These are phyloP conservation scores for Venturia pyrina DNA, from an alignment of 2,329 filamentous ascomycete species.

Conservation along the genomic window DNA sequence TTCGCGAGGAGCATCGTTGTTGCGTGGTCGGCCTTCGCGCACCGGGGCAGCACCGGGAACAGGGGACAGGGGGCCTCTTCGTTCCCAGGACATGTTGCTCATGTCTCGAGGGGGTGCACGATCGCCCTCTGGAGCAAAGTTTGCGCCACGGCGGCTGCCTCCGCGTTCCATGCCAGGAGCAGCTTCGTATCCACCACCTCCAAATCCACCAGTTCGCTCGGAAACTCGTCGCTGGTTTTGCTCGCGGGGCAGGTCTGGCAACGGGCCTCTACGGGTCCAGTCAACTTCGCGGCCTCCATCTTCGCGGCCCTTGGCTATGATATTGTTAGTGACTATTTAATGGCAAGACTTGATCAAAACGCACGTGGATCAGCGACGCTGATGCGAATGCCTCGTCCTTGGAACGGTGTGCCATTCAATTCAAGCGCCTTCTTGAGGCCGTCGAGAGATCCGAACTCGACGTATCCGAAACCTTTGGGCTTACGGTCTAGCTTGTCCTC, in stretches of 20 bases:
- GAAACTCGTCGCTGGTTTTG: constrained; percentile 44
- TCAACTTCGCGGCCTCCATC: constrained; percentile 76
- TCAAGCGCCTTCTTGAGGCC: constrained; percentile 85
- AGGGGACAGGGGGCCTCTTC: constrained; percentile 82
- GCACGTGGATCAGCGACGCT: constrained; percentile 96
- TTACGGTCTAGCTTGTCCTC: constrained; percentile 90
- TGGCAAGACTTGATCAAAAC: constrained; percentile 28
- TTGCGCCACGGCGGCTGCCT: constrained; percentile 53
- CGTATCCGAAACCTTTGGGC: constrained; percentile 97
- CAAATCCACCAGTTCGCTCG: constrained; percentile 37
- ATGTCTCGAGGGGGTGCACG: constrained; percentile 51
- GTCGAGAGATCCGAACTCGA: constrained; percentile 81
- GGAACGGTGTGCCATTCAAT: constrained; percentile 71
- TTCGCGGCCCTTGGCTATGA: constrained; percentile 73
- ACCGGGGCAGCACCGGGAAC: constrained; percentile 34
- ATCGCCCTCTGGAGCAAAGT: constrained; percentile 58
- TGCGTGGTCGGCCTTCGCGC: constrained; percentile 49
- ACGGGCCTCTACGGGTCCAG: constrained; percentile 88
- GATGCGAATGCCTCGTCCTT: constrained; percentile 81
- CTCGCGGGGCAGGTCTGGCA: constrained; percentile 58
- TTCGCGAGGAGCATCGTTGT: constrained; percentile 44
- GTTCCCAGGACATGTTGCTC: constrained; percentile 68
- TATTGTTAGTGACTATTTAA: constrained; percentile 21
- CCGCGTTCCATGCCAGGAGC: constrained; percentile 53
- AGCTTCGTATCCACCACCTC: constrained; percentile 38